These are phyloP conservation scores for Saccharomycopsis guyanensis DNA, from an alignment of 805 yeast genomes.

Conservation along the genomic window DNA sequence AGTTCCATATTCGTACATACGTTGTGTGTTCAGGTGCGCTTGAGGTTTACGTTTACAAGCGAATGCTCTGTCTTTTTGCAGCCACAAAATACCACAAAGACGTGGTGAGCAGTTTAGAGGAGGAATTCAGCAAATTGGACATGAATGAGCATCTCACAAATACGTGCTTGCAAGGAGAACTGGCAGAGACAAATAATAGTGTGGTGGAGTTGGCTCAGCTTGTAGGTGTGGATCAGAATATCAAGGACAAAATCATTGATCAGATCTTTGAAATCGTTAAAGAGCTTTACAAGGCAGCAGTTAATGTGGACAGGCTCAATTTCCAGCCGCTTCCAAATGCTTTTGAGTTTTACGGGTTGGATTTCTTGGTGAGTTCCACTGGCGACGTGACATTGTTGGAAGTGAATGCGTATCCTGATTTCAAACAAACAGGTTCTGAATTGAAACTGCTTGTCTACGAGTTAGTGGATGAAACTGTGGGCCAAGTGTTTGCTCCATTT, in stretches of 20 bases:
- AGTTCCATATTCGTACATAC: constrained; percentile 86
- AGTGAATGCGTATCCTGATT: constrained; percentile 92
- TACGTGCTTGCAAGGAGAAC: constrained; percentile 72
- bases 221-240: constrained; percentile 31
- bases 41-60: constrained; percentile 68
- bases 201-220: constrained; percentile 65
- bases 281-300: constrained; percentile 77
- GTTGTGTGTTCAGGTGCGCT: constrained; percentile 70
- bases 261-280: constrained; percentile 55
- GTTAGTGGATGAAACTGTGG: constrained; percentile 52
- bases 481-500: constrained; percentile 43
- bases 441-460: constrained; percentile 59
- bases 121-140: constrained; percentile 30
- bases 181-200: constrained; percentile 30
- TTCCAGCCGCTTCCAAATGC: constrained; percentile 79
- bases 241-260: constrained; percentile 36
- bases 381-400: constrained; percentile 59
- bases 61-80: constrained; percentile 81
- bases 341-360: constrained; percentile 83
- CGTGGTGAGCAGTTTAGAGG: constrained; percentile 24
- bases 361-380: constrained; percentile 63
- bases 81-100: constrained; percentile 39
- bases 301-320: constrained; percentile 71
- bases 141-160: constrained; percentile 83
- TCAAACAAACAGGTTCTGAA: constrained; percentile 86